Conservation (phyloP, 2,329 filamentous ascomycete genomes). For the Cyphellophora europaea region DNA sequence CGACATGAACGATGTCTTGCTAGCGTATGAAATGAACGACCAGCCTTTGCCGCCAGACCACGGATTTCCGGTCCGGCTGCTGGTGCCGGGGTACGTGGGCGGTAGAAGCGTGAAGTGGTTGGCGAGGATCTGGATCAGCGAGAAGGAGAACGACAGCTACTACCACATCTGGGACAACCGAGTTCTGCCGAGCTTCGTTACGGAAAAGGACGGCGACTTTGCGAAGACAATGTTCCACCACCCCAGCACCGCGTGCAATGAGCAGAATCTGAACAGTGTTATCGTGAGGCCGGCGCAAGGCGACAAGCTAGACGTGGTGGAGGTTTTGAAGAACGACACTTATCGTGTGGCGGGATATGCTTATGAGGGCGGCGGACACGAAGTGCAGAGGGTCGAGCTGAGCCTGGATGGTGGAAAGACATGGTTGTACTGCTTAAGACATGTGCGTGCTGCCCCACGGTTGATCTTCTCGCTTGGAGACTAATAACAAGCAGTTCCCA, state of each 20-base stretch:
- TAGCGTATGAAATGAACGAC: slow-evolving; percentile 36
- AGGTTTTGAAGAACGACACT: slow-evolving; percentile 28
- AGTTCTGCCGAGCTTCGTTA: slow-evolving; percentile 38
- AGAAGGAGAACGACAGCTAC: slow-evolving; percentile 31
- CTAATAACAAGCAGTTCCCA: slow-evolving; percentile 29
- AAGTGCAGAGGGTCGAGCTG: slow-evolving; percentile 41
- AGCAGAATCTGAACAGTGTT: slow-evolving; percentile 41
- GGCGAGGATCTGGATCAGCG: slow-evolving; percentile 28
- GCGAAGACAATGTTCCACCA: slow-evolving; percentile 39
- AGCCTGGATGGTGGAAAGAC: slow-evolving; percentile 37
- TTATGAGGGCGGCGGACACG: slow-evolving; percentile 41
- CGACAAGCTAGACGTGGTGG: slow-evolving; percentile 31
- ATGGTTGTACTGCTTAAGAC: slow-evolving; percentile 41
- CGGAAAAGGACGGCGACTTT: slow-evolving; percentile 39
- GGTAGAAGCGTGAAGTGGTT: slow-evolving; percentile 35
- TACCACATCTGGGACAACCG: slow-evolving; percentile 45
- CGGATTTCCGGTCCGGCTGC: slow-evolving; percentile 32
- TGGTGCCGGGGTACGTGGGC: slow-evolving; percentile 34
- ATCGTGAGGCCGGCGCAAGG: slow-evolving; percentile 38
- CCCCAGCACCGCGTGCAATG: slow-evolving; percentile 38
- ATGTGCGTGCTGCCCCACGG: slow-evolving; percentile 14
- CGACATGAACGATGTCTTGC: slow-evolving; percentile 37
- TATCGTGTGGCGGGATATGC: slow-evolving; percentile 40
- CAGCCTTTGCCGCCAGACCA: slow-evolving; percentile 31
- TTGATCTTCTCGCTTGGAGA: not conserved